These are phyloP conservation scores for Beauveria brongniartii DNA, from an alignment of 2,329 filamentous ascomycete species.

Conservation along the genomic window DNA sequence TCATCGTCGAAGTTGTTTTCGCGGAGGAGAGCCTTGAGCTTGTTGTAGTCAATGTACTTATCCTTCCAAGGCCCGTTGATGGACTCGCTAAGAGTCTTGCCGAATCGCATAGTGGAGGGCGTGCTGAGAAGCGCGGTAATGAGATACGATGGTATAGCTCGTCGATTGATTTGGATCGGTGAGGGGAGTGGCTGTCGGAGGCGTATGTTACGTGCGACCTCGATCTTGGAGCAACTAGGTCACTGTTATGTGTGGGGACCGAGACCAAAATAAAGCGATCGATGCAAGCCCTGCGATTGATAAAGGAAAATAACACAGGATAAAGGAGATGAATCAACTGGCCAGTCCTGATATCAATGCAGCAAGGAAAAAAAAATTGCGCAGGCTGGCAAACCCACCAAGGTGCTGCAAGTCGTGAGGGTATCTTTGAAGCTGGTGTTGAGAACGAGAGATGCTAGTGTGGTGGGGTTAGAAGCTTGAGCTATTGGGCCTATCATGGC, in stretches of 20 bases:
- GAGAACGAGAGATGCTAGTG: background rate
- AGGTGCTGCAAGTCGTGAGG: background rate
- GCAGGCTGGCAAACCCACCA: background rate
- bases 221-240: background rate
- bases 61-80: slow-evolving; percentile 84
- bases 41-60: slow-evolving; percentile 91
- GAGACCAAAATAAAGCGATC: background rate
- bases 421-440: background rate
- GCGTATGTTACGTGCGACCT: background rate
- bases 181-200: background rate
- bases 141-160: background rate
- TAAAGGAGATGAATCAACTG: background rate
- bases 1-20: slow-evolving; percentile 60
- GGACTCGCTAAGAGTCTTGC: slow-evolving; percentile 72
- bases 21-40: slow-evolving; percentile 81
- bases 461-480: background rate
- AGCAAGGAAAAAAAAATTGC: background rate
- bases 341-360: background rate
- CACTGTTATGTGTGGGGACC: background rate
- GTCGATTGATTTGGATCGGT: background rate
- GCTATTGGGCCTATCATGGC: background rate
- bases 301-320: background rate
- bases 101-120: slow-evolving; percentile 70
- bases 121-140: background rate
- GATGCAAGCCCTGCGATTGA: background rate